Evolutionary conservation across 345 rosid species (phyloP), one percentile per base, ranked within the genome.

Genomic region (Kandelia obovata): DNA sequence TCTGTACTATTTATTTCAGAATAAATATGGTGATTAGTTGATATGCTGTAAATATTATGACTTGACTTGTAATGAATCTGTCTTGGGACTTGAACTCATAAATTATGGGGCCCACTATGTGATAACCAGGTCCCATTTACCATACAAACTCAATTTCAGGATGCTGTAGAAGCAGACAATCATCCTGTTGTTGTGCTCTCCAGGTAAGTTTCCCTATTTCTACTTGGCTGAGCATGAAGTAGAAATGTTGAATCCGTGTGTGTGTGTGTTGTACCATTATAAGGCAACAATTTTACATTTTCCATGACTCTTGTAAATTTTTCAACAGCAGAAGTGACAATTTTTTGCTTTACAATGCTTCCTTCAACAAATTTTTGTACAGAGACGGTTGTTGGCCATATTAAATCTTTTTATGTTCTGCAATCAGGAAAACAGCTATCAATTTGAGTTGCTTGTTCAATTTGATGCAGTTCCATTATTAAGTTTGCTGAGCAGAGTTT

Each of bases 161-260:
- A 83, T 75, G 70, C 66, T 53, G 66, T 86, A 67, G 96, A 83
- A 67, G 85, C 87, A 61, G 87, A 83, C 51, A 86, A 83, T 37
- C 96, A 95, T 83, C 99, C 96, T 16, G 91, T 90, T 62, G 82
- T 87, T 76, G 49, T 85, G 57, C 88, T 95, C 53, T 92, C 91
- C 34, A 69, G 86, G 99, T 92, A 84, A 74, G 75, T 58, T 65
- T 70, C 49, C 64, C 71, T 35, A 66, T 78, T 67, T 72, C 25
- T 58, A 46, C 62, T 51, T 57, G 64, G 60, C 17, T 13, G 19
- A 3, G 16, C 1, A 43, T 11, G 3, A 15, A 43, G 17, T 43
- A 43, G 49, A 43, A 11, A 13, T 13, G 49, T 43, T 43, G 49
- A 39, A 43, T 43, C 49, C 19, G 1, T 13, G 49, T 13, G 47